Evolutionary conservation across 352 stramenopile species (phyloP).

Genomic region (Phytophthora uliginosa): DNA sequence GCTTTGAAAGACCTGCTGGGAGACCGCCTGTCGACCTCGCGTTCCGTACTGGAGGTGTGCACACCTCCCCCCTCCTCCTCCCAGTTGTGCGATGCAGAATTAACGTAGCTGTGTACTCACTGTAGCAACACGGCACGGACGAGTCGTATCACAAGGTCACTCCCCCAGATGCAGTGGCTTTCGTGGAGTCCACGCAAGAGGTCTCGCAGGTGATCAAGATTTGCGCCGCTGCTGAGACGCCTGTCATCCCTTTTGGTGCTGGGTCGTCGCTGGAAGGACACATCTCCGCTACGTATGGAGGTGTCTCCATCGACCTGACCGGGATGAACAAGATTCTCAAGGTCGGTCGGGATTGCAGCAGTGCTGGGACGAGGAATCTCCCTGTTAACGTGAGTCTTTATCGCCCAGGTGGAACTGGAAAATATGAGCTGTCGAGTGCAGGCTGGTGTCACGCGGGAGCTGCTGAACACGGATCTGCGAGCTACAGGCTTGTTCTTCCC

Average conservation of each 20-base stretch:
- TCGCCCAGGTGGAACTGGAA: slow-evolving; percentile 24
- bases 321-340: slow-evolving; percentile 77
- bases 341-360: slow-evolving; percentile 18
- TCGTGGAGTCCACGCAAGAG: slow-evolving; percentile 88
- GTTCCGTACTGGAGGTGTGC: slow-evolving; percentile 66
- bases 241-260: slow-evolving; percentile 96
- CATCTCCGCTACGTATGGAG: slow-evolving; percentile 88
- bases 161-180: slow-evolving; percentile 88
- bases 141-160: slow-evolving; percentile 92
- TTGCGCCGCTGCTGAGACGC: slow-evolving; percentile 79
- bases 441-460: slow-evolving; percentile 93
- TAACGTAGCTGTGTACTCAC: background rate
- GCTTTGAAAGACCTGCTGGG: slow-evolving; percentile 68
- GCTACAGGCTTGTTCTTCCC: slow-evolving; percentile 95
- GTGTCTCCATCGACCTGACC: slow-evolving; percentile 93
- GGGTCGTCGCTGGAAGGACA: slow-evolving; percentile 96
- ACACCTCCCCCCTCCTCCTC: background rate
- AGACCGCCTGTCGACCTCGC: slow-evolving; percentile 72
- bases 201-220: slow-evolving; percentile 92
- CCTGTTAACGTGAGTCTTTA: background rate
- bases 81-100: background rate
- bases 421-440: slow-evolving; percentile 93
- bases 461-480: slow-evolving; percentile 90
- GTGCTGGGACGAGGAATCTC: background rate
- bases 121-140: slow-evolving; percentile 86